phyloP scores from a whole-genome alignment of 2,329 filamentous ascomycete genomes.

The Colletotrichum endophyticum region DNA sequence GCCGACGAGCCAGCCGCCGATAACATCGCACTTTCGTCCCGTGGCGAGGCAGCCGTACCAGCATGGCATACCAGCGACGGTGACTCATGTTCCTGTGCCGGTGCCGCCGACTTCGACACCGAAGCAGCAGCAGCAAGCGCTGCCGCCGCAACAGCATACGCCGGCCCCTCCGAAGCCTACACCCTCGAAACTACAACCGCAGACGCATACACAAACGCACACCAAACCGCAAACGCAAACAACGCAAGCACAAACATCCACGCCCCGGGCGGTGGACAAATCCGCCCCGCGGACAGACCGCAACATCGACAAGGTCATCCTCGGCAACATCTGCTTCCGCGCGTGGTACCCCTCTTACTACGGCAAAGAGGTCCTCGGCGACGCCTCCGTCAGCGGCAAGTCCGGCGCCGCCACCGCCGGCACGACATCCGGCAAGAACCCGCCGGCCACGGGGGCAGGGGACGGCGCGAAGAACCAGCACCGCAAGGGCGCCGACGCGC shows the following conservation, averaged over 20 bases:
- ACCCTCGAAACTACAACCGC: constrained; percentile 23
- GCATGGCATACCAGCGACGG: neutral
- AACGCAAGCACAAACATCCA: constrained; percentile 1
- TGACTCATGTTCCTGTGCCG: constrained; percentile 6
- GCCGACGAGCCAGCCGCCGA: constrained; percentile 22
- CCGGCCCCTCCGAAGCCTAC: neutral
- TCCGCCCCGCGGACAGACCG: constrained; percentile 59
- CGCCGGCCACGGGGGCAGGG: neutral
- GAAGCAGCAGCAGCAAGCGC: constrained; percentile 18
- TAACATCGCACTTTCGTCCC: constrained; percentile 15
- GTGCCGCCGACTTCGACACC: constrained; percentile 17
- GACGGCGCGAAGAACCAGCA: constrained; percentile 35
- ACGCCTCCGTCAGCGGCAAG: constrained; percentile 34
- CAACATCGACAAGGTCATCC: constrained; percentile 85
- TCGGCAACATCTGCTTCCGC: constrained; percentile 83
- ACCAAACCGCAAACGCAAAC: neutral
- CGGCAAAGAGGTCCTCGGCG: constrained; percentile 70
- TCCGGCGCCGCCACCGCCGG: constrained; percentile 15
- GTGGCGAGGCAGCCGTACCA: constrained; percentile 3
- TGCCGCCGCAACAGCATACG: neutral
- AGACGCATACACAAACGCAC: constrained; percentile 20
- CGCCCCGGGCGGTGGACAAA: constrained; percentile 27
- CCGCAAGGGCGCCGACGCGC: constrained; percentile 32
- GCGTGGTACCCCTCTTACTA: constrained; percentile 96
- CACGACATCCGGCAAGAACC: neutral